Base-by-base conservation (phyloP, 495 filamentous ascomycete species). In the Aspergillus incahuasiensis region DNA sequence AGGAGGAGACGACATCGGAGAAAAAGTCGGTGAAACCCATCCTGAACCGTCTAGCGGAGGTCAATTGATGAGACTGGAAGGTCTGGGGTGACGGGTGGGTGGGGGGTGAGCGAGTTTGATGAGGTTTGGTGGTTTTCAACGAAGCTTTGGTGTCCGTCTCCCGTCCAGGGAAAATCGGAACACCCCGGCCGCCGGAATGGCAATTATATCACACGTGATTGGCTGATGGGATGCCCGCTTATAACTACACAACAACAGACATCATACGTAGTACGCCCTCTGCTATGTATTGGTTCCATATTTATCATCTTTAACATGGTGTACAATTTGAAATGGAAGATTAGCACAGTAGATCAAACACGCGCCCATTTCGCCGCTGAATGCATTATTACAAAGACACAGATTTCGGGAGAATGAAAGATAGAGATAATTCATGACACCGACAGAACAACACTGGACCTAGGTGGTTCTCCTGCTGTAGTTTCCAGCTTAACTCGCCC, bases 11-110 rank as follows among this genome's bases (percentile, higher is more conserved):
- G 59, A 87, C 68, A 69, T 86, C 79, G 69, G 78, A 74, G 74
- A 89, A 79, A 70, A 84, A 76, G 65, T 86, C 82, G 62, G 78
- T 68, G 72, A 86, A 72, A 72, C 80, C 77, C 85, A 86, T 88
- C 64, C 71, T 78, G 74, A 63, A 54, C 50, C 53, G 59, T 60
- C 55, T 58, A 59, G 64, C 5, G 66, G 53, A 59, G 67, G 63
- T 73, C 66, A 73, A 69, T 74, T 72, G 71, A 70, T 57, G 61
- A 66, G 59, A 62, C 65, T 66, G 62, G 62, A 61, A 64, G 58
- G 53, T 52, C 38, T 34, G 52, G 28, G 52, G 56, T 60, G 59
- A 40, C 64, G 57, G 62, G 55, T 60, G 38, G 56, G 62, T 59
- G 48, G 55, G 48, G 55, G 46, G 52, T 52, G 64, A 66, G 64